Base-by-base conservation (phyloP, 139 green algal genomes). In the Desmodesmus armatus region DNA sequence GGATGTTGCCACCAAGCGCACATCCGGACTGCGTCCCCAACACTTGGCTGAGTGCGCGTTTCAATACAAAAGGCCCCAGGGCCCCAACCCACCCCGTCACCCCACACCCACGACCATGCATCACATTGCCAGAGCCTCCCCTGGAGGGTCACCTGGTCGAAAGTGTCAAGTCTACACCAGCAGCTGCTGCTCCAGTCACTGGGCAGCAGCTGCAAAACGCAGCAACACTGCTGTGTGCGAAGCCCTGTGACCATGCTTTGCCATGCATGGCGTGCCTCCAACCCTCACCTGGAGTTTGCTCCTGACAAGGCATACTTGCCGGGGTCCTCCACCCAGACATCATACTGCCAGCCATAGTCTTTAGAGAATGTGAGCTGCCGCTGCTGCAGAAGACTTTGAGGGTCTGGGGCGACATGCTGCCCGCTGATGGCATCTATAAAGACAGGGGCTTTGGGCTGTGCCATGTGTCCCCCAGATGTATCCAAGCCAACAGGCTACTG, bases 351-450 rank as follows among this genome's bases (percentile, higher is more conserved):
- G 31, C 73, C 73, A 41, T 80, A 67, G 31, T 67, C 31, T 21
- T 80, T 80, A 15, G 23, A 43, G 31, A 47, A 60, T 5, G 49
- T 67, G 47, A 80, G 49, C 37, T 31, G 51, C 31, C 73, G 47
- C 25, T 33, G 73, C 73, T 80, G 73, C n/a, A 80, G 73, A 47
- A 80, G 33, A 31, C 31, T 67, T 6, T 13, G 19, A 44, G 73
- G 47, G 33, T 80, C 31, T 23, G 47, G 53, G 6, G 44, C 55
- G 33, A 43, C 31, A 13, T 80, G 73, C 17, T 49, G 37, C 17
- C 39, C 73, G 23, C 47, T 80, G 21, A 80, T 66, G 47, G 73
- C 73, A 25, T 80, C 73, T 23, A 80, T 31, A 49, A 80, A 80
- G 17, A 80, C 73, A 63, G n/a, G n/a, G n/a, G n/a, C 51, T 17